Evolutionary conservation across 1,139 yeast species (phyloP).

Genomic region (Taphrina sp.): DNA sequence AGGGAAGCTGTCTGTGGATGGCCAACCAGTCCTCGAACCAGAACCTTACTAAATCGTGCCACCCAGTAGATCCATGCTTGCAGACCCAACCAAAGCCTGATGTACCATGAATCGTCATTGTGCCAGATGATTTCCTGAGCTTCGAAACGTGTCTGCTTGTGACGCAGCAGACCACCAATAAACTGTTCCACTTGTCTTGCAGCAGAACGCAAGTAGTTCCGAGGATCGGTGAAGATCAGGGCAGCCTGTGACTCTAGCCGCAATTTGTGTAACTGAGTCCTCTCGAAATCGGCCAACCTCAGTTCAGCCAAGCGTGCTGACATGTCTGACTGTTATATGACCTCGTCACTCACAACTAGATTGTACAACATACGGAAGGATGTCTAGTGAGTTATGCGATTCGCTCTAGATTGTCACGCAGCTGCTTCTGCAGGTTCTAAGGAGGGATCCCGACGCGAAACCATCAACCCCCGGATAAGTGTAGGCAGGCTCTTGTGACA

Average conservation of each 20-base stretch:
- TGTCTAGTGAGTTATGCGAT: no score
- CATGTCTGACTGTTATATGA: no score
- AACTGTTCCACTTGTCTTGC: background rate
- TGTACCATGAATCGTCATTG: background rate
- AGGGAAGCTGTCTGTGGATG: background rate
- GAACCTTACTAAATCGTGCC: background rate
- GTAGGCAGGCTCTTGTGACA: no score
- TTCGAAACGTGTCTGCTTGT: background rate
- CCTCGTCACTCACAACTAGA: no score
- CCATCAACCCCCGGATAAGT: no score
- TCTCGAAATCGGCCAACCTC: constrained; percentile 22
- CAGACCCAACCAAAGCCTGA: constrained; percentile 2
- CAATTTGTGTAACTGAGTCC: constrained; percentile 10
- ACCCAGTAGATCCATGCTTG: constrained; percentile 9
- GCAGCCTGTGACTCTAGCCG: background rate
- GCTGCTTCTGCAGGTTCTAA: no score
- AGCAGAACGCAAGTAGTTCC: background rate
- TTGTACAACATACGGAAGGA: no score
- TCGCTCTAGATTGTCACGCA: no score
- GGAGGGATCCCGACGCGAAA: no score
- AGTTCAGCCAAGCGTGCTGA: constrained; percentile 4
- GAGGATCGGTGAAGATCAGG: background rate
- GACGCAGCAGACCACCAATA: background rate
- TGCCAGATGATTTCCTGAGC: constrained; percentile 1
- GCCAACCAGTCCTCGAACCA: background rate